phyloP scores from a whole-genome alignment of 257 asterid genomes.

The Salvia rosmarinus region DNA sequence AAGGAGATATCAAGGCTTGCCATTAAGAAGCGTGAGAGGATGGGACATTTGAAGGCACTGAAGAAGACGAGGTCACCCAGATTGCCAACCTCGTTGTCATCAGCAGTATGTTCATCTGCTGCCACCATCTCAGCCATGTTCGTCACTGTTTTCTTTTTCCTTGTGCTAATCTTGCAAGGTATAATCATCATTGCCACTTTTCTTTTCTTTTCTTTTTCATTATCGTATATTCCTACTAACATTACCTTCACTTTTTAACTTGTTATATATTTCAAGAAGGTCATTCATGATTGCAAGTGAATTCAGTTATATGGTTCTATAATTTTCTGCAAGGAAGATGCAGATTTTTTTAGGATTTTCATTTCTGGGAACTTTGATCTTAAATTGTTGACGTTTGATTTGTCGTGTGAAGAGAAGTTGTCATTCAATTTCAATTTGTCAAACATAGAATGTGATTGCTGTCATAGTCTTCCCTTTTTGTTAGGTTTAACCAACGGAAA shows the following conservation, averaged over 20 bases:
- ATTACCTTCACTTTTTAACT: no score
- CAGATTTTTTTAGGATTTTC: slow-evolving; percentile 1
- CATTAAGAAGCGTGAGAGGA: slow-evolving; percentile 53
- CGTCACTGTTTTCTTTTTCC: slow-evolving; percentile 56
- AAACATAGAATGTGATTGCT: not conserved
- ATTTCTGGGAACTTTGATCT: not conserved
- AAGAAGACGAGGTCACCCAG: slow-evolving; percentile 50
- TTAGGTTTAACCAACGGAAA: not conserved
- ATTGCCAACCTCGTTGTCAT: slow-evolving; percentile 30
- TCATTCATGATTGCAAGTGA: no score
- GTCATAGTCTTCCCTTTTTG: not conserved
- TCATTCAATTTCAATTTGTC: not conserved
- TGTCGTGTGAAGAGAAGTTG: not conserved
- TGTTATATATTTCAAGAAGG: no score
- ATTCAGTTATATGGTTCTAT: no score
- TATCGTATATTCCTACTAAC: no score
- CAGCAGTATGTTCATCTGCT: slow-evolving; percentile 35
- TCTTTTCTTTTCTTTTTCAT: no score
- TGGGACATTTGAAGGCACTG: slow-evolving; percentile 47
- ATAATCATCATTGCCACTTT: slow-evolving; percentile 20
- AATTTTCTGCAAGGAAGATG: slow-evolving; percentile 3
- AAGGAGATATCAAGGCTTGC: slow-evolving; percentile 53
- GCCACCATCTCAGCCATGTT: slow-evolving; percentile 52
- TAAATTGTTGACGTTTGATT: not conserved
- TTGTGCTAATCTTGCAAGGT: slow-evolving; percentile 68